Evolutionary conservation across 495 filamentous ascomycete species (phyloP).

Genomic region (Antarctomyces pellizariae): DNA sequence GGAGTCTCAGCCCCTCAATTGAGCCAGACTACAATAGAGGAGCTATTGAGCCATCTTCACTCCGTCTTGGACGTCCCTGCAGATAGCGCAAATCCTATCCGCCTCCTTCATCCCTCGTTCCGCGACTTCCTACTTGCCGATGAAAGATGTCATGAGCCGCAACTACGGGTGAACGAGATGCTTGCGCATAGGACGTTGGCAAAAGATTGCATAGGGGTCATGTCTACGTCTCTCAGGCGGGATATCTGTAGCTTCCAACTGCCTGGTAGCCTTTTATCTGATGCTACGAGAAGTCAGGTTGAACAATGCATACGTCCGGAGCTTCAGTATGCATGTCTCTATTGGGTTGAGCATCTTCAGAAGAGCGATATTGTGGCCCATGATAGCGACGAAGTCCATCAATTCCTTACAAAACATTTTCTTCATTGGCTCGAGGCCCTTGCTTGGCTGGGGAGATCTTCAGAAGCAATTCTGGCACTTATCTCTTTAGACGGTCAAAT

Average conservation of each 20-base stretch:
- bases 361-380: constrained; percentile 1
- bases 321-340: constrained; percentile 7
- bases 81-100: not conserved
- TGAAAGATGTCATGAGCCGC: constrained; percentile 6
- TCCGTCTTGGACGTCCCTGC: constrained; percentile 8
- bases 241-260: constrained; percentile 7
- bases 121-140: constrained; percentile 9
- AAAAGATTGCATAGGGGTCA: no score
- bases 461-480: constrained; percentile 3
- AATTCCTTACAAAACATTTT: constrained; percentile 1
- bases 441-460: constrained; percentile 2
- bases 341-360: constrained; percentile 5
- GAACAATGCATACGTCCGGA: constrained; percentile 11
- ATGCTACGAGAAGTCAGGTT: constrained; percentile 7
- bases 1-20: constrained; percentile 1
- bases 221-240: constrained; percentile 6
- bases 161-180: no score
- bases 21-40: not conserved
- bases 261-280: constrained; percentile 10
- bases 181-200: no score
- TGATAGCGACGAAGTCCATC: constrained; percentile 2
- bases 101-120: constrained; percentile 10
- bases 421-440: no score
- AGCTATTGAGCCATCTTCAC: constrained; percentile 6
- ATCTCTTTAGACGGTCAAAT: constrained; percentile 2